phyloP scores from a whole-genome alignment of 352 stramenopile genomes.

The Phytophthora megakarya region DNA sequence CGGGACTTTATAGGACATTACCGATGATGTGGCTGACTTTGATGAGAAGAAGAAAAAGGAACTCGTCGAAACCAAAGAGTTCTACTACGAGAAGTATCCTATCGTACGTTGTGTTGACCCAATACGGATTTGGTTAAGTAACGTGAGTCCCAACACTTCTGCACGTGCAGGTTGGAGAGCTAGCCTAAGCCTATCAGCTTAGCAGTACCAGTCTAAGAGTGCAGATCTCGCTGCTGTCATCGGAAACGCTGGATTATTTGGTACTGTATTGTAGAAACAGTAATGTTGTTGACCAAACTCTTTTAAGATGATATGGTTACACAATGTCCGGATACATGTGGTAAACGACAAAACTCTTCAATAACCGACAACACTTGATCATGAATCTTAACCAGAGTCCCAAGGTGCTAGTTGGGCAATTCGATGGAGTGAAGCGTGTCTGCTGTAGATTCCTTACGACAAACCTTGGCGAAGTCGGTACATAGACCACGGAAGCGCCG shows the following conservation, averaged over 20 bases:
- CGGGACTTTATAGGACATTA: slow-evolving; percentile 67
- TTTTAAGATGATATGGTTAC: no score
- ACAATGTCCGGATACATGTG: slow-evolving; percentile 17
- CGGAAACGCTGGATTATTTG: slow-evolving; percentile 8
- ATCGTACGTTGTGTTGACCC: slow-evolving; percentile 52
- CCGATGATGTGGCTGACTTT: slow-evolving; percentile 73
- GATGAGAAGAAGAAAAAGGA: slow-evolving; percentile 62
- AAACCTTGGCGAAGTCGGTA: slow-evolving; percentile 77
- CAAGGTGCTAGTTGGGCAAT: slow-evolving; percentile 30
- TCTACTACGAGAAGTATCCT: slow-evolving; percentile 89
- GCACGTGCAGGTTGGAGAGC: slow-evolving; percentile 48
- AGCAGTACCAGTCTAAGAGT: no score
- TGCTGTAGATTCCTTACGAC: slow-evolving; percentile 64
- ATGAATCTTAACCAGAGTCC: slow-evolving; percentile 17
- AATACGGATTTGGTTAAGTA: not conserved
- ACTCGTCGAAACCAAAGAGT: slow-evolving; percentile 68
- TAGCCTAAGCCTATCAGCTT: no score
- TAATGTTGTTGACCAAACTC: not conserved
- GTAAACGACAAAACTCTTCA: slow-evolving; percentile 14
- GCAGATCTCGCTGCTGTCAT: slow-evolving; percentile 6
- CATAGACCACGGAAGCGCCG: slow-evolving; percentile 65
- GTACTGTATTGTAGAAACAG: slow-evolving; percentile 16
- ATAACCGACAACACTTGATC: slow-evolving; percentile 3
- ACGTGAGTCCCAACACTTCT: not conserved
- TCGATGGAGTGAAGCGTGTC: slow-evolving; percentile 65